A percentile compares a stretch with the other conserved stretches of the same genome.
Conservation (phyloP, 1,284 basidiomycete species). For the Ceratobasidium papillatum region DNA sequence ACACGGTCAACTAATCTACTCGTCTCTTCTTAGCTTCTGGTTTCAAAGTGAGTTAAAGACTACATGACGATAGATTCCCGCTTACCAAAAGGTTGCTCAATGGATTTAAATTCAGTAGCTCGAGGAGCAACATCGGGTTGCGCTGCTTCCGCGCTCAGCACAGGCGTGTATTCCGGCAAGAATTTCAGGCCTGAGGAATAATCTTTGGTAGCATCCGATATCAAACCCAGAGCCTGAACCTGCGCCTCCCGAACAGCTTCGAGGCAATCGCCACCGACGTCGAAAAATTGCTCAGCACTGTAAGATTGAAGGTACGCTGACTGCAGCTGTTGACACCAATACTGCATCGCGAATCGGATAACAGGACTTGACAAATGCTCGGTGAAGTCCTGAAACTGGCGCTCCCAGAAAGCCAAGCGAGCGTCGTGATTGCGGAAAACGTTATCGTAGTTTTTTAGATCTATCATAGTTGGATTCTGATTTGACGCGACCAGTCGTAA, state of each 20-base stretch:
- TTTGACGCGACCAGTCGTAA: background rate
- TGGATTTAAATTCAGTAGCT: too few relatives aligned
- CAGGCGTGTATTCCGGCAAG: background rate
- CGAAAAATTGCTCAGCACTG: background rate
- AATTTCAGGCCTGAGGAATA: background rate
- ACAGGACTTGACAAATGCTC: background rate
- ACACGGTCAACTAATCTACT: too few relatives aligned
- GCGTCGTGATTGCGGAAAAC: background rate
- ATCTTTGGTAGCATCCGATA: background rate
- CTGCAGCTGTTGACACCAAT: background rate
- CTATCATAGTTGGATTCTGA: background rate
- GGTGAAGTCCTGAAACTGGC: background rate
- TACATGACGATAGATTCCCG: too few relatives aligned
- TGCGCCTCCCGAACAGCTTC: background rate
- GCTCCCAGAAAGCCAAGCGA: background rate
- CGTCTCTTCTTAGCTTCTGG: too few relatives aligned
- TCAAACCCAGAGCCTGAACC: background rate
- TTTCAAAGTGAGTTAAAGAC: too few relatives aligned
- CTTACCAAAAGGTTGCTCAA: too few relatives aligned
- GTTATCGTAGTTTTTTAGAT: background rate
- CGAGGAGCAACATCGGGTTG: too few relatives aligned
- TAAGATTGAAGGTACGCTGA: background rate
- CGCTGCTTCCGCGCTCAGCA: too few relatives aligned
- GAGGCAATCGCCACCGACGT: background rate
- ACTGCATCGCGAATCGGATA: background rate